Conservation (phyloP, 768 basidiomycete genomes). For the Pleurotus ostreatus region DNA sequence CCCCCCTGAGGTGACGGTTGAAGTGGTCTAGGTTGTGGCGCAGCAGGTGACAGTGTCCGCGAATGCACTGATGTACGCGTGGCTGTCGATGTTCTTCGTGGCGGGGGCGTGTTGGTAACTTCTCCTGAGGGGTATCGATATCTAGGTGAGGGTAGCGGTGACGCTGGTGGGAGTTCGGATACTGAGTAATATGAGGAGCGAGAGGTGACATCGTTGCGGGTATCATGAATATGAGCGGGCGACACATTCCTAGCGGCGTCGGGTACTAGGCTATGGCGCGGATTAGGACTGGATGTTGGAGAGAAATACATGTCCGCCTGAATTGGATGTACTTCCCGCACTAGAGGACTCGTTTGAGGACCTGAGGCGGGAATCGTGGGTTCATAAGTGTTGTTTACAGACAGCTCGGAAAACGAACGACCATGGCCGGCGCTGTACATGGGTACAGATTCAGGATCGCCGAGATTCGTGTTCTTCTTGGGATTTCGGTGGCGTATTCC, state of each 20-base stretch:
- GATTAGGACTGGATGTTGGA: constrained; percentile 18
- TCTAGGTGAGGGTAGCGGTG: constrained; percentile 52
- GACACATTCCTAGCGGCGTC: constrained; percentile 5
- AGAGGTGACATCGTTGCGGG: neutral
- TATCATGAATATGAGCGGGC: neutral
- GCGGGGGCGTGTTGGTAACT: constrained; percentile 39
- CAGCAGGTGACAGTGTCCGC: constrained; percentile 18
- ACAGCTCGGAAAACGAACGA: constrained; percentile 61
- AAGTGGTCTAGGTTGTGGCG: constrained; percentile 17
- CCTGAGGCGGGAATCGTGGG: constrained; percentile 28
- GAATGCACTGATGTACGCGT: constrained; percentile 22
- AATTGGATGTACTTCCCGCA: constrained; percentile 34
- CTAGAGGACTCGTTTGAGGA: constrained; percentile 19
- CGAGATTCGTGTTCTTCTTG: constrained; percentile 33
- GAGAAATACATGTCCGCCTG: constrained; percentile 44
- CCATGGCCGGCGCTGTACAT: constrained; percentile 67
- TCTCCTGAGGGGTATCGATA: constrained; percentile 45
- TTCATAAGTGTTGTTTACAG: constrained; percentile 40
- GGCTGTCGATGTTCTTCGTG: constrained; percentile 32
- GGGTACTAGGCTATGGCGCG: constrained; percentile 12
- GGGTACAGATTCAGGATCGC: constrained; percentile 50
- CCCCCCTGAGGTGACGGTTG: constrained; percentile 17
- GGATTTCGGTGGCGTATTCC: constrained; percentile 64
- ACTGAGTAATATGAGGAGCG: constrained; percentile 63
- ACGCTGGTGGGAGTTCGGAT: constrained; percentile 59